Evolutionary conservation across 2,329 filamentous ascomycete genomes (phyloP).

Genomic region (Sarocladium brachiariae): DNA sequence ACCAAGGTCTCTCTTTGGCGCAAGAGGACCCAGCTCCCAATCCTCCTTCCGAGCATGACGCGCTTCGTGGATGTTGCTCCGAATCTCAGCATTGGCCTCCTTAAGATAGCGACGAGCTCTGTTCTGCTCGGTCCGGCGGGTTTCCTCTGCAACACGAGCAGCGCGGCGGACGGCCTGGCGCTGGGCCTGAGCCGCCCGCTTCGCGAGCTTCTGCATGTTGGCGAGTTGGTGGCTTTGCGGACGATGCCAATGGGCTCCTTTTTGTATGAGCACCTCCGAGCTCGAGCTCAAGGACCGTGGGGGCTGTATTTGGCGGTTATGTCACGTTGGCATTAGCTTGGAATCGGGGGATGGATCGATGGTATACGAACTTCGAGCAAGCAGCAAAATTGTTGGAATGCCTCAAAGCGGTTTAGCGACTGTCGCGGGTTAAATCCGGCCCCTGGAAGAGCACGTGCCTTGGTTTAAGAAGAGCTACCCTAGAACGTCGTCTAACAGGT

Average conservation of each 20-base stretch:
- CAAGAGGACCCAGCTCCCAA: constrained; percentile 70
- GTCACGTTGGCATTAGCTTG: background rate
- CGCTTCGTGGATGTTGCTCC: constrained; percentile 31
- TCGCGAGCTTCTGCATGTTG: constrained; percentile 65
- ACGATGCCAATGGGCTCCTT: background rate
- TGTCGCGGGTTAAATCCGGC: constrained; percentile 5
- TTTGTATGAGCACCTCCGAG: background rate
- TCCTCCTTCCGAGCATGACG: constrained; percentile 59
- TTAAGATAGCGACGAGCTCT: constrained; percentile 17
- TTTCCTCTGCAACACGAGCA: constrained; percentile 17
- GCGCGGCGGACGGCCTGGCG: constrained; percentile 50
- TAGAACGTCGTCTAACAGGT: background rate
- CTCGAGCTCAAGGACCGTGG: too few relatives aligned
- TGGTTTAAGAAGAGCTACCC: background rate
- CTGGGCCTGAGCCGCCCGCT: constrained; percentile 59
- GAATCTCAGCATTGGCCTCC: constrained; percentile 25
- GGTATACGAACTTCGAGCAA: background rate
- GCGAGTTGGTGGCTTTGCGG: background rate
- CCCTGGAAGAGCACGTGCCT: constrained; percentile 6
- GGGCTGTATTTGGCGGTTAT: background rate
- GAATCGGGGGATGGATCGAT: background rate
- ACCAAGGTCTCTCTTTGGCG: constrained; percentile 69
- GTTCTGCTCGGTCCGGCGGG: constrained; percentile 4
- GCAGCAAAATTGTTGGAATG: constrained; percentile 8
- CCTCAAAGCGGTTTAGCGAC: background rate